Base-by-base conservation (phyloP, 805 yeast species). In the Kluyveromyces wickerhamii region DNA sequence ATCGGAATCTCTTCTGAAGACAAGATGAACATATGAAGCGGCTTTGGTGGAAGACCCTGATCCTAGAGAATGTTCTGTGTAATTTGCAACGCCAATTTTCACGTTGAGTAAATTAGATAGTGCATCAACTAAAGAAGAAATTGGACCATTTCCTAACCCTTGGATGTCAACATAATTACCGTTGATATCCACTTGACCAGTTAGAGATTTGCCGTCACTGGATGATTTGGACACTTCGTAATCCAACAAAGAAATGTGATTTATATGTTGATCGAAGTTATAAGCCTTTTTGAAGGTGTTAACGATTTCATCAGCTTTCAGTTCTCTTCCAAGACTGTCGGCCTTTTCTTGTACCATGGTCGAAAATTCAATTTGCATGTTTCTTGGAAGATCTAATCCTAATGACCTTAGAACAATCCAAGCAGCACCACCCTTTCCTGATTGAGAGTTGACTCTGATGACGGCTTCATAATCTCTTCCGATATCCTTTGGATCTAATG, bases 341-440 rank as follows among this genome's bases (percentile, higher is more conserved):
- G 89, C 87, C 36, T 59, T 63, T 10, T 57, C 47, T 62, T 80
- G 89, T 27, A 80, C 86, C 40, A 71, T 60, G 19, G 66, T 64
- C 10, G 86, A 77, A 60, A 80, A 80, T 39, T 69, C 69, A 37
- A 80, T 73, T 63, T 80, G 89, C 60, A 80, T 62, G 36, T 63
- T 65, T 64, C 86, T 72, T 55, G 89, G 89, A 43, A 80, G 63
- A 52, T 80, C 89, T 46, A 80, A 64, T 42, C 84, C 87, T 47
- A 79, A 62, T 21, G 81, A 65, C 61, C 83, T 69, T 51, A 78
- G 70, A 42, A 80, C 69, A 37, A 80, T 75, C 89, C 89, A 80
- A 15, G 88, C 85, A 29, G 88, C 85, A 59, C 89, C 89, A 54
- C 89, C 89, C 59, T 80, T 80, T 59, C 89, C 89, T n/a, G 85